A percentile compares a stretch with the other conserved stretches of the same genome.
phyloP scores from a whole-genome alignment of 495 filamentous ascomycete genomes.

The Penicillium angulare region DNA sequence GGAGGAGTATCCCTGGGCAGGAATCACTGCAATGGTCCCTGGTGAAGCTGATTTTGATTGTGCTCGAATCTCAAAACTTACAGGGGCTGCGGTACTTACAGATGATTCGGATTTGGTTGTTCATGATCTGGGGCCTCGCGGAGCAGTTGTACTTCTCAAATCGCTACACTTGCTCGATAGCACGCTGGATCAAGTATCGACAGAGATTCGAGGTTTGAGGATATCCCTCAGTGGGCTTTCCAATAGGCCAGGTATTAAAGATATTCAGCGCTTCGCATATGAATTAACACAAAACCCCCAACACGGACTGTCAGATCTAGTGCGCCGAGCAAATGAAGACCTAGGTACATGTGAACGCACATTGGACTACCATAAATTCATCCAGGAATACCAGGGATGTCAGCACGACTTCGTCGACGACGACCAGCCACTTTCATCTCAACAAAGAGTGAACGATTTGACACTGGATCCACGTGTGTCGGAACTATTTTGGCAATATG shows the following conservation, averaged over 20 bases:
- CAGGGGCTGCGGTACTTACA: constrained; percentile 58
- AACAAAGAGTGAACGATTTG: neutral
- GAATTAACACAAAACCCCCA: constrained; percentile 27
- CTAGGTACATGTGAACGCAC: constrained; percentile 4
- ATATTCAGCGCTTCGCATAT: constrained; percentile 35
- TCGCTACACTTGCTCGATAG: constrained; percentile 35
- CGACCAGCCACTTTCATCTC: neutral
- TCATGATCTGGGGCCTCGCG: constrained; percentile 57
- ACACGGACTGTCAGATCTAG: constrained; percentile 27
- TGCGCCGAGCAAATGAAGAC: constrained; percentile 26
- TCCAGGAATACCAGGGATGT: constrained; percentile 44
- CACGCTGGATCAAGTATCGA: constrained; percentile 10
- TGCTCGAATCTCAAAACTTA: constrained; percentile 50
- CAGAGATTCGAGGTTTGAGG: constrained; percentile 34
- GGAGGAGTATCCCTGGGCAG: constrained; percentile 42
- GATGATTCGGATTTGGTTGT: constrained; percentile 75
- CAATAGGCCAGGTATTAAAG: constrained; percentile 33
- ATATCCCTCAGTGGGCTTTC: constrained; percentile 37
- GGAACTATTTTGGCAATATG: constrained; percentile 36
- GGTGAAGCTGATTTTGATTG: constrained; percentile 74
- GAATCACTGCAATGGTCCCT: constrained; percentile 54
- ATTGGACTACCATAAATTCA: constrained; percentile 45
- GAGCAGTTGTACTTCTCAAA: constrained; percentile 58
- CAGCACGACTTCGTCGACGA: no score
- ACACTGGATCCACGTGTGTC: constrained; percentile 33